Percentiles rank a stretch among this genome's conserved stretches.
Evolutionary conservation across 257 asterid species (phyloP).

Genomic region (Solanum piurae): DNA sequence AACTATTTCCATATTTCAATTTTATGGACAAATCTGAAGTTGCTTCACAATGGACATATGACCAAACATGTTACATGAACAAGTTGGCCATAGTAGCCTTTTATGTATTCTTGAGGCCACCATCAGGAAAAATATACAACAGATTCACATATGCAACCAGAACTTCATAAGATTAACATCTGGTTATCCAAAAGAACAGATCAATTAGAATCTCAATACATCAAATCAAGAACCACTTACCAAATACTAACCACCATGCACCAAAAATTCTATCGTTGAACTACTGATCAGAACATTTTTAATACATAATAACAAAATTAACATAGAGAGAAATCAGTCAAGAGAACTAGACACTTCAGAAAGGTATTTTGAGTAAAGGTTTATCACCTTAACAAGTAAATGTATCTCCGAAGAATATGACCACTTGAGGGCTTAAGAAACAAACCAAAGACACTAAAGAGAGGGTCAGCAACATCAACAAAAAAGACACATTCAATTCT

Average conservation of each 20-base stretch:
- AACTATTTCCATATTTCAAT: too few relatives aligned
- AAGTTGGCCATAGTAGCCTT: not conserved
- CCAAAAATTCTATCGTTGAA: not conserved
- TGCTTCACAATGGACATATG: not conserved
- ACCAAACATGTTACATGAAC: not conserved
- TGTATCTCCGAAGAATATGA: too few relatives aligned
- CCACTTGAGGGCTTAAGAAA: too few relatives aligned
- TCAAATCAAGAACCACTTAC: not conserved
- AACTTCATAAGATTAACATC: not conserved
- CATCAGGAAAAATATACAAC: not conserved
- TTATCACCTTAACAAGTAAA: too few relatives aligned
- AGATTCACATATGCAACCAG: not conserved
- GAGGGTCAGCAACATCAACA: too few relatives aligned
- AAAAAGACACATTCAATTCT: too few relatives aligned
- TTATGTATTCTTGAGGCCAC: not conserved
- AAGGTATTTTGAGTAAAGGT: too few relatives aligned
- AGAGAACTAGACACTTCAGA: not conserved
- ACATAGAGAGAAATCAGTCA: not conserved
- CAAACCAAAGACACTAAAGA: too few relatives aligned
- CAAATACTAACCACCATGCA: not conserved
- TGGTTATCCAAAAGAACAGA: not conserved
- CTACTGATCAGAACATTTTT: not conserved
- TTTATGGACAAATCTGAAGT: not conserved
- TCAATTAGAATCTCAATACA: not conserved
- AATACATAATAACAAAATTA: not conserved